Base-by-base conservation (phyloP, 2,329 filamentous ascomycete genomes). In the Fusarium sp. region DNA sequence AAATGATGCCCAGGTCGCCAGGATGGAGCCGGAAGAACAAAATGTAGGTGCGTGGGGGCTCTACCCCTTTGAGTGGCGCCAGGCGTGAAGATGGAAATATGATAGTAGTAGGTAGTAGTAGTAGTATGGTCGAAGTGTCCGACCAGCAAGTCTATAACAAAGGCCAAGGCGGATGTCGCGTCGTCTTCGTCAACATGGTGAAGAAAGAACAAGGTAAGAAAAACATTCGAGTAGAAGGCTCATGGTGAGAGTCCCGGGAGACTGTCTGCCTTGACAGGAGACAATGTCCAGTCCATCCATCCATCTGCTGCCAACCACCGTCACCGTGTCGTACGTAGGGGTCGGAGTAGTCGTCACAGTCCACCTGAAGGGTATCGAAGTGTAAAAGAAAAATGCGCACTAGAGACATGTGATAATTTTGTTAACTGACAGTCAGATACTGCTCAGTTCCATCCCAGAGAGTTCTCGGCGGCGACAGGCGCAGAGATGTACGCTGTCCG, bases 391-490 rank as follows among this genome's bases (percentile, higher is more conserved):
- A 76, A 74, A 68, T 68, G 68, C 58, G 71, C 69, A 75, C 72
- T 69, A 64, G 64, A 76, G 69, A 79, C 62, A 75, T 76, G 64
- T 73, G 48, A 45, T n/a, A 59, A 52, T 74, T 52, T 70, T 70
- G 52, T 60, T 71, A 60, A 59, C 67, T 66, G 61, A 65, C 64
- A 64, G 65, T 59, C 43, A 56, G 64, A 68, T 61, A 54, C 64
- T 70, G 48, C 74, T 83, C 75, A 98, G 87, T 97, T 97, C 95
- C 95, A 98, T 79, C 95, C 95, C 76, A 98, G 90, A 61, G 95
- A 97, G 88, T 98, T 98, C 86, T 97, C 95, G 5, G 95, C 93
- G 83, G 95, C 95, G 73, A 98, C 93, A 5, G 95, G 95, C 37
- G 94, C 94, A 71, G 94, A 97, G 82, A 98, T 98, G 83, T 92